These are phyloP conservation scores for Yamadazyma dushanensis DNA, from an alignment of 1,139 yeast species.

Conservation along the genomic window DNA sequence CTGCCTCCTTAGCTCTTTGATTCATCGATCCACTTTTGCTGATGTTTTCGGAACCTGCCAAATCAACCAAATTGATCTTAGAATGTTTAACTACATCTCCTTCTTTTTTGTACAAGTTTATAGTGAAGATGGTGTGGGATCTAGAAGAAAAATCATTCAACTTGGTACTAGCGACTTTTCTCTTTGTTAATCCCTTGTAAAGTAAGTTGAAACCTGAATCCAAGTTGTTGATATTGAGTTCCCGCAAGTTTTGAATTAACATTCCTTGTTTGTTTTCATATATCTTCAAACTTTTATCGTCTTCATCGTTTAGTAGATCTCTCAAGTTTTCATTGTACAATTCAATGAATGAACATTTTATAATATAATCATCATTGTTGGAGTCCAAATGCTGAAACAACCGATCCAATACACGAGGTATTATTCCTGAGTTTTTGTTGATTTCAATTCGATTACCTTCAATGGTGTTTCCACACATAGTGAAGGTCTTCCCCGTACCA, in stretches of 20 bases:
- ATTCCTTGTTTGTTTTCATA: constrained; percentile 42
- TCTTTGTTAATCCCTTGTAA: constrained; percentile 53
- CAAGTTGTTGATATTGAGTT: constrained; percentile 52
- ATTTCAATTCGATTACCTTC: constrained; percentile 14
- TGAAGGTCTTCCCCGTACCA: constrained; percentile 85
- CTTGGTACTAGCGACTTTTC: constrained; percentile 69
- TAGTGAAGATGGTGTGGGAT: constrained; percentile 72
- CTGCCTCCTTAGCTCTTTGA: constrained; percentile 84
- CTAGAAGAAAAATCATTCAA: constrained; percentile 70
- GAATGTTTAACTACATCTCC: constrained; percentile 50
- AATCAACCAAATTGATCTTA: constrained; percentile 77
- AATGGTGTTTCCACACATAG: constrained; percentile 69
- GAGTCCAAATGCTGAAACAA: constrained; percentile 47
- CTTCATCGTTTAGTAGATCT: constrained; percentile 55
- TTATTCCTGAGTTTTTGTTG: constrained; percentile 55
- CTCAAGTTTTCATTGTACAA: constrained; percentile 70
- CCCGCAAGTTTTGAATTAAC: constrained; percentile 56
- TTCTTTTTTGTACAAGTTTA: constrained; percentile 52
- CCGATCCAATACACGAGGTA: constrained; percentile 62
- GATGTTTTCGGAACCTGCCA: constrained; percentile 88
- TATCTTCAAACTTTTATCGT: constrained; percentile 43
- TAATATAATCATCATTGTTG: constrained; percentile 47
- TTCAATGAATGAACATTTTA: constrained; percentile 72
- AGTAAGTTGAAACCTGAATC: constrained; percentile 54
- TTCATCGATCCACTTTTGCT: constrained; percentile 77